These are phyloP conservation scores for Colletotrichum graminicola DNA, from an alignment of 2,329 filamentous ascomycete species.

Conservation along the genomic window DNA sequence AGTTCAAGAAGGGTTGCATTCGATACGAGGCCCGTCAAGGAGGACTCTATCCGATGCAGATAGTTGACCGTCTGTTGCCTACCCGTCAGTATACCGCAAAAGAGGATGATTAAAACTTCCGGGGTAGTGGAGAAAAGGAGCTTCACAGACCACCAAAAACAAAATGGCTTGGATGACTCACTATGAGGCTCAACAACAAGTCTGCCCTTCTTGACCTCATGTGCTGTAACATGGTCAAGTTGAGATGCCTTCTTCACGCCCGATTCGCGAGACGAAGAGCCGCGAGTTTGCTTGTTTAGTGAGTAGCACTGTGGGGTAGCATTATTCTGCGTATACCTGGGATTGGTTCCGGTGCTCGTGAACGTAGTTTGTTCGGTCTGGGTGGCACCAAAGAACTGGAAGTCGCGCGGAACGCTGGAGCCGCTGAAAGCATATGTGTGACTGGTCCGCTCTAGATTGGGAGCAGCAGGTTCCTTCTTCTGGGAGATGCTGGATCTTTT, in stretches of 20 bases:
- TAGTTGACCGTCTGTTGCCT: not conserved
- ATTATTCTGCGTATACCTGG: not conserved
- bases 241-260: no score
- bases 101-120: not conserved
- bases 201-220: constrained; percentile 4
- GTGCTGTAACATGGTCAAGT: not conserved
- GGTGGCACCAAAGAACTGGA: not conserved
- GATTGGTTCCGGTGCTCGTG: not conserved
- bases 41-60: no score
- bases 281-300: not conserved
- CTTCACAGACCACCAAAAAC: constrained; percentile 21
- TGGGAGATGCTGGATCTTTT: not conserved
- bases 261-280: not conserved
- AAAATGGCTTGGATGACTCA: constrained; percentile 12
- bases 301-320: not conserved
- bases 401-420: not conserved
- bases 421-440: not conserved
- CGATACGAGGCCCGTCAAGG: not conserved
- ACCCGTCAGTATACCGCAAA: not conserved
- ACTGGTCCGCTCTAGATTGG: not conserved
- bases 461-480: not conserved
- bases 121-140: not conserved
- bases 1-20: constrained; percentile 2
- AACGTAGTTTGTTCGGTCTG: not conserved
- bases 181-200: constrained; percentile 4